Evolutionary conservation across 805 yeast species (phyloP).

Genomic region (Saitoella complicata): DNA sequence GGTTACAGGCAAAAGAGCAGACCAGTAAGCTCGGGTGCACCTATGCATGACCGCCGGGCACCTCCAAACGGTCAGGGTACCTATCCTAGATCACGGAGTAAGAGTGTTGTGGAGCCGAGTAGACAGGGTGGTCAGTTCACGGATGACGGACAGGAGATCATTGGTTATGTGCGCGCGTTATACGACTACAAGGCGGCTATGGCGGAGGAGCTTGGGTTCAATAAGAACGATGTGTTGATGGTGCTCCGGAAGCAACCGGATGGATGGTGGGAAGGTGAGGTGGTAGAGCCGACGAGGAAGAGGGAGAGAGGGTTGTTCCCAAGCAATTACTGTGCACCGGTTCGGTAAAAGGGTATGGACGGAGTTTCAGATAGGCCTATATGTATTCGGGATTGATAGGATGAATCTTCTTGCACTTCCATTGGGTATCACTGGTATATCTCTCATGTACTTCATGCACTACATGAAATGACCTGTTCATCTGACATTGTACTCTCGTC

Average conservation of each 20-base stretch:
- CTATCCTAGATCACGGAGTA: not conserved
- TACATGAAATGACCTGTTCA: too few species aligned
- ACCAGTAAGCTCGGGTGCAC: constrained; percentile 2
- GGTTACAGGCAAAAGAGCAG: constrained; percentile 8
- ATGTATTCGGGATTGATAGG: too few species aligned
- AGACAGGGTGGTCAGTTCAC: constrained; percentile 27
- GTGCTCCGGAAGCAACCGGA: constrained; percentile 46
- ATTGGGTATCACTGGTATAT: too few species aligned
- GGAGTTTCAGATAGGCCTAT: too few species aligned
- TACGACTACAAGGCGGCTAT: constrained; percentile 45
- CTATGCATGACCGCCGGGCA: constrained; percentile 9
- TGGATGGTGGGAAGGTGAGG: constrained; percentile 65
- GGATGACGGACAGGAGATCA: constrained; percentile 36
- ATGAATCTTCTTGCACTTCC: too few species aligned
- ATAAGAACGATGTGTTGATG: constrained; percentile 38
- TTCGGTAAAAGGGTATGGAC: too few species aligned
- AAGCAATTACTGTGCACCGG: not conserved
- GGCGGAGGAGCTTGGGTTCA: constrained; percentile 44
- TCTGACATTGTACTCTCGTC: too few species aligned
- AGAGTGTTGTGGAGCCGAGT: not conserved
- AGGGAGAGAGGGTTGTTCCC: constrained; percentile 2
- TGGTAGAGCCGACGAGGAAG: constrained; percentile 19
- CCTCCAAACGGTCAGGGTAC: constrained; percentile 8
- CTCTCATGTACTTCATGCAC: too few species aligned
- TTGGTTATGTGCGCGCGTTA: constrained; percentile 36